Evolutionary conservation across 139 green algal species (phyloP), one percentile per base, ranked within the genome.

Genomic region (Chlamydomonas sp.): DNA sequence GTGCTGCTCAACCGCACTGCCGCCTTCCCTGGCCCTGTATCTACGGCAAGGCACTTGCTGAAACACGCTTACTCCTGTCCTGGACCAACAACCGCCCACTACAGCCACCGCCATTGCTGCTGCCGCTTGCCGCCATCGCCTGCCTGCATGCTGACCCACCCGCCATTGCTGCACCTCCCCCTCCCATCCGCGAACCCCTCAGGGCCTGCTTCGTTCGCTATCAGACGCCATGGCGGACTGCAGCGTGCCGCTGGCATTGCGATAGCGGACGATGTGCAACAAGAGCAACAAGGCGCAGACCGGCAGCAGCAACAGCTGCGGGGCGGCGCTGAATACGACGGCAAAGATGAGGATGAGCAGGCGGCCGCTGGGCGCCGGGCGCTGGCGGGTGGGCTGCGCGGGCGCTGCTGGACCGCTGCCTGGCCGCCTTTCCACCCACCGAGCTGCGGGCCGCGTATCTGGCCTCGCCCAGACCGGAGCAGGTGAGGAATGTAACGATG

Each of bases 131-230:
- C 31, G 31, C 31, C 31, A 49, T 49, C 31, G 31, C 31, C 31
- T 49, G 31, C 31, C 0, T 49, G 31, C 31, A 49, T 49, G 31
- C 31, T 49, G 31, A 49, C 10, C 66, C 10, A 71, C 14, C 10
- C 14, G 66, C 66, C 10, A 0, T 79, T 62, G 8, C 74, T 6
- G 20, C 78, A 16, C 78, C 60, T 60, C 62, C 78, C 31, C 31
- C 31, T 49, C 31, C 31, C 31, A 49, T 49, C 31, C 31, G 31
- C 31, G 31, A 49, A 49, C 31, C 31, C 31, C 31, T 49, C 69
- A 86, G 80, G 57, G 68, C 80, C 59, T 86, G 80, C 59, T 17
- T 78, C 31, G 31, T 49, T 49, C 31, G 5, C 69, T 86, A 4
- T 68, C 78, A 58, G 18, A 17, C 5, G 80, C 20, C 5, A 69